A percentile compares a stretch with the other conserved stretches of the same genome.
Evolutionary conservation across 1,139 yeast genomes (phyloP).

Genomic region (Protomyces inouyei): DNA sequence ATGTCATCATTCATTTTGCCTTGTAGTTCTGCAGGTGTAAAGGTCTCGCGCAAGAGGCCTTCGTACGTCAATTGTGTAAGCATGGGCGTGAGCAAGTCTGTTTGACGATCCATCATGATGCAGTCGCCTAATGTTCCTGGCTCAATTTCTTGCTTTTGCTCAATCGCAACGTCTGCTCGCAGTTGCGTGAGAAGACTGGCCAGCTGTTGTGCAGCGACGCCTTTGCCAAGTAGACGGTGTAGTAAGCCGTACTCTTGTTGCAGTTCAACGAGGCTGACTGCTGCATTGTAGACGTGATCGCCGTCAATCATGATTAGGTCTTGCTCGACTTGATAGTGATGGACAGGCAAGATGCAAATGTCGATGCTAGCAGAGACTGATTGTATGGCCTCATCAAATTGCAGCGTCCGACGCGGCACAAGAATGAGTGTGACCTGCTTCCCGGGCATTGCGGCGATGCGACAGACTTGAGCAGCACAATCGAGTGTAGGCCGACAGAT

Average conservation of each 20-base stretch:
- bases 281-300: constrained; percentile 42
- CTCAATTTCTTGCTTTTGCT: constrained; percentile 26
- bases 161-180: constrained; percentile 32
- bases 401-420: constrained; percentile 40
- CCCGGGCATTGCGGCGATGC: constrained; percentile 5
- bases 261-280: constrained; percentile 42
- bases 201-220: constrained; percentile 45
- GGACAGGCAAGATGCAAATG: constrained; percentile 40
- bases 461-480: not conserved
- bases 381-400: constrained; percentile 39
- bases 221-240: constrained; percentile 49
- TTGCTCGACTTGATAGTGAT: constrained; percentile 38
- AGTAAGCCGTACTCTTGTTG: constrained; percentile 41
- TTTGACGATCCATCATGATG: constrained; percentile 73
- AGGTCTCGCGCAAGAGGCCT: constrained; percentile 74
- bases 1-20: constrained; percentile 43
- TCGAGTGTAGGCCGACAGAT: constrained; percentile 3
- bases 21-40: constrained; percentile 47
- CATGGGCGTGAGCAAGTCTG: constrained; percentile 67
- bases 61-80: constrained; percentile 73
- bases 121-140: constrained; percentile 40
- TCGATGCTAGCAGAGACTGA: constrained; percentile 39
- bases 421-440: constrained; percentile 36
- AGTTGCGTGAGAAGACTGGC: constrained; percentile 40
- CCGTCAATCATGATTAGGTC: constrained; percentile 40